Evolutionary conservation across 2,329 filamentous ascomycete genomes (phyloP), one percentile per base, ranked within the genome.

Genomic region (Ophiostoma ulmi): DNA sequence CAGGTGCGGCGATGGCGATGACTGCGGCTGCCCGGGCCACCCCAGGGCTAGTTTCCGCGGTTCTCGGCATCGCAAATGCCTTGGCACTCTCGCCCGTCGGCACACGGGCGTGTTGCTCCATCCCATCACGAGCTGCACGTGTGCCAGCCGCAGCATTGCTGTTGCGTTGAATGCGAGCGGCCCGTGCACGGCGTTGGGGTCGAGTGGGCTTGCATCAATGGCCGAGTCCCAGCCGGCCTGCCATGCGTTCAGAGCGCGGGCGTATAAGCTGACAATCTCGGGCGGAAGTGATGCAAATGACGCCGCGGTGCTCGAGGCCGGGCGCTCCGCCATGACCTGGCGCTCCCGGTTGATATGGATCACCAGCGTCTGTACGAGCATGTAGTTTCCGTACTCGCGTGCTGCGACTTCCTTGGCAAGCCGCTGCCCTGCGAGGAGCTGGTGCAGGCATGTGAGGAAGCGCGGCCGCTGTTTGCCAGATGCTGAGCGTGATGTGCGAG

Each of bases 101-200:
- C 52, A 58, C 52, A 58, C 13, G 14, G 68, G 10, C 20, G 17
- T 10, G 36, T 8, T 31, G 11, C 36, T 22, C n/a, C 64, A 66
- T 38, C 61, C 61, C 35, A 66, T 39, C 36, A 66, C 35, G 17
- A 69, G 68, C 20, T 69, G 31, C 7, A 44, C 55, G n/a, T 69
- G 55, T 13, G 68, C 68, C 20, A 69, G 38, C 6, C 68, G 68
- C 26, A 70, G 41, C 61, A 65, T 70, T n/a, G 61, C 69, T 17
- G 69, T 65, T 20, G 69, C 69, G 44, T 70, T 70, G 31, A 65
- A 65, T 17, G 35, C 69, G 22, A 70, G 61, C 41, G 69, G 69
- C 31, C 69, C 68, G 68, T 64, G 68, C 5, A 58, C 44, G 13
- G 44, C 31, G 35, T 55, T 39, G 36, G 68, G 68, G 38, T 69